phyloP scores from a whole-genome alignment of 2,329 filamentous ascomycete species.

The Tolypocladium amazonense region DNA sequence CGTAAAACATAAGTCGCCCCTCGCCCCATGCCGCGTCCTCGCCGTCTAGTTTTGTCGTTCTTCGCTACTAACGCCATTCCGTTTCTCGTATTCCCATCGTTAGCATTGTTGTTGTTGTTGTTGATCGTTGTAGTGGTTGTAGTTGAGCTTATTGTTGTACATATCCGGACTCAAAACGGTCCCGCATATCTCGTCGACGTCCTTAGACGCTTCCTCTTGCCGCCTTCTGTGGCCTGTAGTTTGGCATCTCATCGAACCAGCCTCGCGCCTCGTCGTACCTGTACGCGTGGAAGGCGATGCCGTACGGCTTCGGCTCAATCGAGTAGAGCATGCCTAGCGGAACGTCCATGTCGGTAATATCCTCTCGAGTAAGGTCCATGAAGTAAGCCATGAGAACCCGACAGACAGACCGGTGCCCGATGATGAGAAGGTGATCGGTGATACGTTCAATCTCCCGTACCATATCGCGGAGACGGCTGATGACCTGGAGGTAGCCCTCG shows the following conservation, averaged over 20 bases:
- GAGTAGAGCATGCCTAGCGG: constrained; percentile 90
- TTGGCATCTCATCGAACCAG: constrained; percentile 77
- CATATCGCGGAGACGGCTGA: constrained; percentile 88
- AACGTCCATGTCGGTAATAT: constrained; percentile 90
- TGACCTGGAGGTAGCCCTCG: constrained; percentile 93
- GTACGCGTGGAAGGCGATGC: constrained; percentile 94
- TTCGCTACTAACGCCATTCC: not conserved
- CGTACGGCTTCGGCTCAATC: constrained; percentile 95
- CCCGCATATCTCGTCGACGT: not conserved
- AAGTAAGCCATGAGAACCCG: constrained; percentile 94
- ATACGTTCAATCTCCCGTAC: constrained; percentile 96
- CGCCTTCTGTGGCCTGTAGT: constrained; percentile 62
- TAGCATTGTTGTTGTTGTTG: not conserved
- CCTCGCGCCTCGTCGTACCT: constrained; percentile 68
- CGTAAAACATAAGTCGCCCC: not conserved
- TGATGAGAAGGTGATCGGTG: constrained; percentile 86
- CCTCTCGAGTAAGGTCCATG: constrained; percentile 78
- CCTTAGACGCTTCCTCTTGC: constrained; percentile 18
- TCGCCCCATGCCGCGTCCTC: not conserved
- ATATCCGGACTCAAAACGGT: not conserved
- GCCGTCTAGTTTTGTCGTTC: not conserved
- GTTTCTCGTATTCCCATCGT: not conserved
- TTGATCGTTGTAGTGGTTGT: not conserved
- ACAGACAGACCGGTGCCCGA: constrained; percentile 86
- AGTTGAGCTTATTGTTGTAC: not conserved